Conservation (phyloP, 176 grass and related monocot genomes). For the Pontederia crassipes region DNA sequence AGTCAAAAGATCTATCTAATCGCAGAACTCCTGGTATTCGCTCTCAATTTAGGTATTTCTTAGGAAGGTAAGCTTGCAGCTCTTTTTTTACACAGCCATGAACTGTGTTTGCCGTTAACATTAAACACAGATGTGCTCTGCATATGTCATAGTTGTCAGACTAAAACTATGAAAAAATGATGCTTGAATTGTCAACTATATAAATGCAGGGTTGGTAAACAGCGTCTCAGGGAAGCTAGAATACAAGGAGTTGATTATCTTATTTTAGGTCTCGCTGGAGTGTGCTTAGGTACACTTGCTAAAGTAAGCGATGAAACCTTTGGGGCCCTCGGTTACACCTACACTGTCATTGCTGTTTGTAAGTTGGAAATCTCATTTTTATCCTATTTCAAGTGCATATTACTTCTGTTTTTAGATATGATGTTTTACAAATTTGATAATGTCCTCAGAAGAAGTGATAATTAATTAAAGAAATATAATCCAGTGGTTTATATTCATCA, state of each 20-base stretch:
- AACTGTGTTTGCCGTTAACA: neutral
- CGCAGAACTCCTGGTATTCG: slow-evolving; percentile 56
- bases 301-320: slow-evolving; percentile 76
- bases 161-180: neutral
- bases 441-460: too few relatives aligned
- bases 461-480: too few relatives aligned
- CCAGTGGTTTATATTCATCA: too few relatives aligned
- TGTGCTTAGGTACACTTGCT: slow-evolving; percentile 69
- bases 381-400: too few relatives aligned
- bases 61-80: slow-evolving; percentile 61
- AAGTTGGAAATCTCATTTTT: slow-evolving; percentile 19
- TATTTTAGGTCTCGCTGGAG: slow-evolving; percentile 64
- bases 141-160: neutral
- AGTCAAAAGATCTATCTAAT: slow-evolving; percentile 46
- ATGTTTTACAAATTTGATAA: too few relatives aligned
- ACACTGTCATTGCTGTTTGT: slow-evolving; percentile 84
- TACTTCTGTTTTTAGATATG: too few relatives aligned
- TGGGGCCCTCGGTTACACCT: slow-evolving; percentile 61
- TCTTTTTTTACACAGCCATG: neutral
- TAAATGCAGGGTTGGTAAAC: slow-evolving; percentile 50
- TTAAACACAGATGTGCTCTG: neutral
- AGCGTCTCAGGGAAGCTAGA: slow-evolving; percentile 59
- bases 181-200: neutral
- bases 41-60: slow-evolving; percentile 63
- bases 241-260: slow-evolving; percentile 62